Conservation (phyloP, 2,329 filamentous ascomycete genomes). For the Pyricularia sp. region DNA sequence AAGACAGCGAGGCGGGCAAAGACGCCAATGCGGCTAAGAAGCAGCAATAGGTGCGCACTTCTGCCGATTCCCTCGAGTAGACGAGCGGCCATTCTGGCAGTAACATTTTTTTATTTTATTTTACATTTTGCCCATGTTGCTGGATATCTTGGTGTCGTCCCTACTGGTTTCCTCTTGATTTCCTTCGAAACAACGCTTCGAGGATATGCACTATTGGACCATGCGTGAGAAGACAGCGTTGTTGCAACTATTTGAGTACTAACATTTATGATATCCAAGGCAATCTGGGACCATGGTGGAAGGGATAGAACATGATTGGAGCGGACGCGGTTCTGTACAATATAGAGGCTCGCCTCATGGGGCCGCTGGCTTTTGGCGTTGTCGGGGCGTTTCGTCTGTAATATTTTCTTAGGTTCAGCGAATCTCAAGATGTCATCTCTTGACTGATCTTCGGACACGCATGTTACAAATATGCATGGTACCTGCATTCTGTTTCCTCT, state of each 20-base stretch:
- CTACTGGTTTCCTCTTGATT: neutral
- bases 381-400: neutral
- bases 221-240: neutral
- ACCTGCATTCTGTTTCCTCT: neutral
- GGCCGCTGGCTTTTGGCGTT: neutral
- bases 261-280: neutral
- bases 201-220: neutral
- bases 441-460: neutral
- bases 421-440: neutral
- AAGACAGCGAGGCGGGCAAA: neutral
- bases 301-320: neutral
- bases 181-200: neutral
- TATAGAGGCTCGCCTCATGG: neutral
- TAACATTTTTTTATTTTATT: neutral
- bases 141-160: neutral
- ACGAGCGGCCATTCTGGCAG: neutral
- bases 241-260: neutral
- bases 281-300: neutral
- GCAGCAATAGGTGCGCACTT: neutral
- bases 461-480: neutral
- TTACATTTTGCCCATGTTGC: neutral
- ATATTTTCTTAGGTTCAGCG: neutral
- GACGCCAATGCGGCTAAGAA: conserved; percentile 1
- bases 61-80: neutral
- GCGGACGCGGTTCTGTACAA: neutral